Evolutionary conservation across 345 rosid genomes (phyloP).

Genomic region (Passiflora organensis): DNA sequence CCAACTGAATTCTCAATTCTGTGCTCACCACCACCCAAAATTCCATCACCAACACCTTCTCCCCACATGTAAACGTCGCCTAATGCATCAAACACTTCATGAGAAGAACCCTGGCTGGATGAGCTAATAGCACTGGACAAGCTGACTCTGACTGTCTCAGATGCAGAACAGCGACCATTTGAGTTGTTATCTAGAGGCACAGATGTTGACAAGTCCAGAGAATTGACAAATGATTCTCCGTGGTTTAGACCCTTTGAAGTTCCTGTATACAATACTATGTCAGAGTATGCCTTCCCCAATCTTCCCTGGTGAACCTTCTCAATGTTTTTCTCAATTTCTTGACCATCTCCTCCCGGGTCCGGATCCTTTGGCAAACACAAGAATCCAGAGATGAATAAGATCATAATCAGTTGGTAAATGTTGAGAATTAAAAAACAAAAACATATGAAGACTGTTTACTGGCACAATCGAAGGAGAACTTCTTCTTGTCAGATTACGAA

Average conservation of each 20-base stretch:
- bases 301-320: conserved; percentile 45
- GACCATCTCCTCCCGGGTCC: conserved; percentile 30
- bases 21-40: conserved; percentile 44
- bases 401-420: too few relatives aligned
- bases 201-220: conserved; percentile 26
- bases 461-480: conserved; percentile 45
- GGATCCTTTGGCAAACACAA: conserved; percentile 38
- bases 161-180: conserved; percentile 47
- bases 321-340: conserved; percentile 35
- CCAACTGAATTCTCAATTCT: conserved; percentile 28
- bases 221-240: conserved; percentile 36
- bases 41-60: conserved; percentile 60
- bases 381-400: not conserved
- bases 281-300: conserved; percentile 66
- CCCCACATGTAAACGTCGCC: conserved; percentile 95
- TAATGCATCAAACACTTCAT: conserved; percentile 71
- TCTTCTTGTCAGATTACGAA: conserved; percentile 32
- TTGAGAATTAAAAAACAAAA: conserved; percentile 4
- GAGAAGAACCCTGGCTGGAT: conserved; percentile 79
- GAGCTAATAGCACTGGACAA: conserved; percentile 80
- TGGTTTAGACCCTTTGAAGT: conserved; percentile 31
- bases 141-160: conserved; percentile 63
- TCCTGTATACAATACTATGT: conserved; percentile 61
- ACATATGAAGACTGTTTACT: conserved; percentile 20
- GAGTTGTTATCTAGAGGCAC: conserved; percentile 37